phyloP scores from a whole-genome alignment of 139 green algal genomes.

The Micromonas commoda region DNA sequence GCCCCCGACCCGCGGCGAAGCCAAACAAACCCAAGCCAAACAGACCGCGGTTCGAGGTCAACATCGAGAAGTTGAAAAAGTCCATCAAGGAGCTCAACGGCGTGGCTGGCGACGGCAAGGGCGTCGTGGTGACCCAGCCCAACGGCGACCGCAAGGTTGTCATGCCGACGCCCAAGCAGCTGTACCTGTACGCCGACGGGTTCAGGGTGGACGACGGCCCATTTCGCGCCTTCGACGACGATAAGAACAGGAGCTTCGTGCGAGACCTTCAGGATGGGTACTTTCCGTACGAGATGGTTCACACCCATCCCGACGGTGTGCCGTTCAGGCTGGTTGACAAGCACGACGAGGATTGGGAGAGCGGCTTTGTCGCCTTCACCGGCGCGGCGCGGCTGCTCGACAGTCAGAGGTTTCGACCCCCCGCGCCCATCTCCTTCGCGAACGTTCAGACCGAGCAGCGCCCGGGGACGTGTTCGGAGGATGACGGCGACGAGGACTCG shows the following conservation, averaged over 20 bases:
- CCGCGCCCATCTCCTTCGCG: no score
- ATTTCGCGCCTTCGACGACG: slow-evolving; percentile 2
- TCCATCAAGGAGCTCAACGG: not conserved
- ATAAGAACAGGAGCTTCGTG: not conserved
- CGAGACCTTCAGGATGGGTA: slow-evolving; percentile 22
- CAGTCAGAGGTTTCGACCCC: no score
- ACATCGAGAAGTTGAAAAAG: not conserved
- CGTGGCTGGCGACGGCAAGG: slow-evolving; percentile 2
- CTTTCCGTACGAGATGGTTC: slow-evolving; percentile 27
- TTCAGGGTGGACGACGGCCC: not conserved
- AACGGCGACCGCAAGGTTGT: not conserved
- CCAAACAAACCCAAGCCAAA: no score
- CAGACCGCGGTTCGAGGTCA: not conserved
- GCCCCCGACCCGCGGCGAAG: no score
- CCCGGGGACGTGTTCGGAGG: no score
- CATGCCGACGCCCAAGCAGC: not conserved
- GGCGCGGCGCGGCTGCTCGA: not conserved
- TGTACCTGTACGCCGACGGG: slow-evolving; percentile 3
- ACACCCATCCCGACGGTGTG: slow-evolving; percentile 15
- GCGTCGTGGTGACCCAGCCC: not conserved
- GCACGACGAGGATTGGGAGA: not conserved
- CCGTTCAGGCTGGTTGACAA: not conserved
- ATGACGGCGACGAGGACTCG: no score
- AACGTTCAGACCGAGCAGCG: no score
- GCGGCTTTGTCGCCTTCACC: not conserved